phyloP scores from a whole-genome alignment of 345 rosid genomes.

The Bruguiera parviflora region DNA sequence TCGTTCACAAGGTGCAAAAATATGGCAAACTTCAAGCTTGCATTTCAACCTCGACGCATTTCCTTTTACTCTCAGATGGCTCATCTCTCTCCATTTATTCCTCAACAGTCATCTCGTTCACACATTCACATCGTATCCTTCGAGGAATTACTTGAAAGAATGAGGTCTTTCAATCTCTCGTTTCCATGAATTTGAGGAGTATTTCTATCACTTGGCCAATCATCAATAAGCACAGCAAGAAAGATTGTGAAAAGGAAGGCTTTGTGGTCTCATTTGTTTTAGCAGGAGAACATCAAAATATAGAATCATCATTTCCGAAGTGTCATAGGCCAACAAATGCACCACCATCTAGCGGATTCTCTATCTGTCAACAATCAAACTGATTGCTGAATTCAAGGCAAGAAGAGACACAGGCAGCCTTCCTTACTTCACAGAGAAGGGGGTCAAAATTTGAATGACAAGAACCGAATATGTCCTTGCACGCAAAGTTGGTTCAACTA shows the following conservation, averaged over 20 bases:
- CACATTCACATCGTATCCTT: constrained; percentile 28
- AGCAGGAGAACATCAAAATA: constrained; percentile 7
- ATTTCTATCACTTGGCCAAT: constrained; percentile 46
- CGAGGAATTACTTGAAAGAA: constrained; percentile 91
- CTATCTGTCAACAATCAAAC: no score
- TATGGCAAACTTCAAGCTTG: not conserved
- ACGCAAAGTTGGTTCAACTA: no score
- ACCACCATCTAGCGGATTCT: no score
- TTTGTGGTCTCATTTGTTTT: not conserved
- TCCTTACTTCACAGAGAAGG: no score
- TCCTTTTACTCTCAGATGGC: constrained; percentile 46
- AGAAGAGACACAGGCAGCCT: no score
- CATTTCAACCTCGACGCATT: constrained; percentile 37
- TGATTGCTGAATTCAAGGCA: no score
- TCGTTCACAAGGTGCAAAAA: not conserved
- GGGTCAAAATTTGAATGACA: no score
- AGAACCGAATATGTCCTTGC: no score
- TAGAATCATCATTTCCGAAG: not conserved
- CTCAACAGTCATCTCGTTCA: constrained; percentile 33
- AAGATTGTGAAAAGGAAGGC: not conserved
- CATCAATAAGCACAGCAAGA: not conserved
- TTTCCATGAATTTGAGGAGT: constrained; percentile 66
- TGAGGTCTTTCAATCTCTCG: constrained; percentile 38
- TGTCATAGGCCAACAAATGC: no score
- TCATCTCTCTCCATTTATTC: constrained; percentile 30